Evolutionary conservation across 208 protist genomes (phyloP).

Genomic region (Trichomonas gallinae): DNA sequence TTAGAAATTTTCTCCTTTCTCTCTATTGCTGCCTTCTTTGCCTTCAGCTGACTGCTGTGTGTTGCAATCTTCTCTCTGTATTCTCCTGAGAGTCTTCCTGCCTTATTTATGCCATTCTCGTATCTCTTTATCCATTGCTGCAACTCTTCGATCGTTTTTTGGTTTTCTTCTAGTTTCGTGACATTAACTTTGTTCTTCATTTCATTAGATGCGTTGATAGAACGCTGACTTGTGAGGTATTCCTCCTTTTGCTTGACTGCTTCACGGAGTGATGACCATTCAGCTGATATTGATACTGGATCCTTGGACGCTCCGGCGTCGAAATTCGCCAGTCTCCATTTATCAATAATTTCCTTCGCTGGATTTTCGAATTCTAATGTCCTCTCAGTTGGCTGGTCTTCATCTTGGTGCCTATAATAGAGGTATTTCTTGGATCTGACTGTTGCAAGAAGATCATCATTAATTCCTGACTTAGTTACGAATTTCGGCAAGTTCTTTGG

Average conservation of each 20-base stretch:
- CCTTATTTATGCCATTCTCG: not conserved
- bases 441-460: not conserved
- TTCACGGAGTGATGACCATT: not conserved
- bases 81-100: not conserved
- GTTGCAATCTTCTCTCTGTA: not conserved
- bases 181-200: not conserved
- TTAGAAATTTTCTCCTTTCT: not conserved
- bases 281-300: not conserved
- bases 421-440: not conserved
- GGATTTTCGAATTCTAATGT: not conserved
- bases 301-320: not conserved
- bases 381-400: not conserved
- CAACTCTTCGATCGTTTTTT: not conserved
- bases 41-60: not conserved
- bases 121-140: not conserved
- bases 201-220: not conserved
- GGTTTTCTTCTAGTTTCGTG: not conserved
- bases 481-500: not conserved
- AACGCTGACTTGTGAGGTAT: not conserved
- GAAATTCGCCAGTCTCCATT: not conserved
- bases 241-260: not conserved
- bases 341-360: not conserved
- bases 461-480: not conserved
- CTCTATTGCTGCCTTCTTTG: not conserved
- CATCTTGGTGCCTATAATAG: not conserved